Evolutionary conservation across 345 rosid genomes (phyloP).

Genomic region (Eucalyptus cloeziana): DNA sequence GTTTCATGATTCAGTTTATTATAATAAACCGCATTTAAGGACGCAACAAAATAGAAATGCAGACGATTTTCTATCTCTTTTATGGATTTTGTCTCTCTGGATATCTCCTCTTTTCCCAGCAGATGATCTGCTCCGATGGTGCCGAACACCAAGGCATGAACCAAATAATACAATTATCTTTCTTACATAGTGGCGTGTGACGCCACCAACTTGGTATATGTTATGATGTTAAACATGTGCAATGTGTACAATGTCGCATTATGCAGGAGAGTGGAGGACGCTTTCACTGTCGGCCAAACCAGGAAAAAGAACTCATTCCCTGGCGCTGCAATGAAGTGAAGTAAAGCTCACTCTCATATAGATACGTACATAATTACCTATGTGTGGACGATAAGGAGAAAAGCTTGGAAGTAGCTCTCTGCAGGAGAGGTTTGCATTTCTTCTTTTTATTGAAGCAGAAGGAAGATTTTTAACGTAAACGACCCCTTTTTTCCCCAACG

Average conservation of each 20-base stretch:
- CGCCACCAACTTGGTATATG: not conserved
- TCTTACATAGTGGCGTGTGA: not conserved
- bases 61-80: not conserved
- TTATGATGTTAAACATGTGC: not conserved
- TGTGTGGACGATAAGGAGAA: not conserved
- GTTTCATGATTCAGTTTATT: not conserved
- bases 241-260: not conserved
- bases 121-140: not conserved
- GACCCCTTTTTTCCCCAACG: not conserved
- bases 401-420: not conserved
- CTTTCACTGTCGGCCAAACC: not conserved
- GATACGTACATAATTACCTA: not conserved
- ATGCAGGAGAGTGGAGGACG: not conserved
- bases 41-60: not conserved
- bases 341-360: not conserved
- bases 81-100: not conserved
- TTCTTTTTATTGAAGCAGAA: not conserved
- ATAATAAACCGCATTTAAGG: not conserved
- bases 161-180: not conserved
- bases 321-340: not conserved
- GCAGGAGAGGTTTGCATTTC: not conserved
- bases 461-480: not conserved
- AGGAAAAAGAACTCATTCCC: not conserved
- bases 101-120: not conserved
- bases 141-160: not conserved